Base-by-base conservation (phyloP, 2,329 filamentous ascomycete genomes). In the Chaetomiaceae sp. region DNA sequence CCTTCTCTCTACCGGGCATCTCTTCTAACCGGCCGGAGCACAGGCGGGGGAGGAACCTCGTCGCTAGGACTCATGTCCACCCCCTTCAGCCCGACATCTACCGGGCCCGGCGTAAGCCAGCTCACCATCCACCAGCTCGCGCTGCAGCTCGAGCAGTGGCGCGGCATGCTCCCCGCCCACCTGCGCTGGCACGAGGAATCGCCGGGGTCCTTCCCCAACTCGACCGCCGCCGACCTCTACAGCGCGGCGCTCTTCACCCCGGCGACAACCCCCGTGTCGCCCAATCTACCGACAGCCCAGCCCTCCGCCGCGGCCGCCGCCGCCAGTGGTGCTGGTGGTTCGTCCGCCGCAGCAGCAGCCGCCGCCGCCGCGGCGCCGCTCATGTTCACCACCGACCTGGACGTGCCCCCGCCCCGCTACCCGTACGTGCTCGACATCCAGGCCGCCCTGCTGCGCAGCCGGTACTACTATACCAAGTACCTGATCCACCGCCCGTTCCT, bases 381-480 rank as follows among this genome's bases (percentile, higher is more conserved):
- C 8, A 66, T 75, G 45, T 78, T 77, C 58, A 68, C 68, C 7
- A 58, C 68, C 9, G 68, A 76, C 52, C 63, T 76, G 44, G 67
- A 71, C 45, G 56, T 55, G 1, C 61, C 69, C 3, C 70, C 71
- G 1, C 60, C 62, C 9, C 65, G 64, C 18, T 78, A 78, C 56
- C 68, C 68, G 12, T 78, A 73, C 56, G 71, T 70, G 14, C 68
- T 76, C 48, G 77, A 80, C 55, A 65, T 81, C 27, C 74, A 80
- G 48, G 70, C 74, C 7, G 78, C 78, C 2, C 62, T 78, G 10
- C 66, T 82, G 8, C 72, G 78, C 37, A 78, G 76, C 5, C 68
- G 75, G 38, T 81, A 78, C 59, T 79, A 78, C 59, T 78, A 79
- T 54, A 71, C 72, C 18, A 77, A 76, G 46, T 77, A 75, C 56